These are phyloP conservation scores for Chloris gayana DNA, from an alignment of 176 grass and related monocot genomes.

Conservation along the genomic window DNA sequence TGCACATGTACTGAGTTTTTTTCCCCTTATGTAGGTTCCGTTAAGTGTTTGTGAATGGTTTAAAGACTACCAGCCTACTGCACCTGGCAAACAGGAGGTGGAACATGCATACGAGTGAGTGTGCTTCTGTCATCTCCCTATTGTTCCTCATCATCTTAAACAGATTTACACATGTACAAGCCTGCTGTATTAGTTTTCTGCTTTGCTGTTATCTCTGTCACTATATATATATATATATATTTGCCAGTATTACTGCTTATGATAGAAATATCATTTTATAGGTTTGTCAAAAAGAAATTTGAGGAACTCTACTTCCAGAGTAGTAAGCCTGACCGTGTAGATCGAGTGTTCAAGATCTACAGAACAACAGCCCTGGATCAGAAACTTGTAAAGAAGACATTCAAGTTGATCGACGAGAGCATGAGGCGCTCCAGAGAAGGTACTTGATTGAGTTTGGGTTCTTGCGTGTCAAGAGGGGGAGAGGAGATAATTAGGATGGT, in stretches of 20 bases:
- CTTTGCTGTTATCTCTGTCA: background rate
- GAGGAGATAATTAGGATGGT: constrained; percentile 31
- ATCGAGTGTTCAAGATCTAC: constrained; percentile 94
- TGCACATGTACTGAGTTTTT: background rate
- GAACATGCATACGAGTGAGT: constrained; percentile 96
- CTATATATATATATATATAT: background rate
- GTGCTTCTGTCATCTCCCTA: background rate
- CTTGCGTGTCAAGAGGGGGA: constrained; percentile 29
- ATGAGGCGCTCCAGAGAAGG: constrained; percentile 85
- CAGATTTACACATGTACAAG: background rate
- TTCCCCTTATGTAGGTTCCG: constrained; percentile 59
- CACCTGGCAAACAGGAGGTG: constrained; percentile 89
- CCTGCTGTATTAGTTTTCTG: background rate
- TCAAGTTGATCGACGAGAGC: constrained; percentile 90
- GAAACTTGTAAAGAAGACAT: constrained; percentile 98
- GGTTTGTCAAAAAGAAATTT: constrained; percentile 99
- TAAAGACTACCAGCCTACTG: constrained; percentile 83
- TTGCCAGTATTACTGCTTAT: constrained; percentile 5
- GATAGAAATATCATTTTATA: constrained; percentile 15
- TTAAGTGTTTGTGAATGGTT: constrained; percentile 94
- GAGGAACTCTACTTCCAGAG: constrained; percentile 98
- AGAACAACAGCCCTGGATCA: constrained; percentile 95
- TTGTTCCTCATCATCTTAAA: background rate
- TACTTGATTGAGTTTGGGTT: constrained; percentile 53
- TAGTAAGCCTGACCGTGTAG: constrained; percentile 90